Evolutionary conservation across 2,329 filamentous ascomycete genomes (phyloP), one percentile per base, ranked within the genome.

Genomic region (Alternaria rosae): DNA sequence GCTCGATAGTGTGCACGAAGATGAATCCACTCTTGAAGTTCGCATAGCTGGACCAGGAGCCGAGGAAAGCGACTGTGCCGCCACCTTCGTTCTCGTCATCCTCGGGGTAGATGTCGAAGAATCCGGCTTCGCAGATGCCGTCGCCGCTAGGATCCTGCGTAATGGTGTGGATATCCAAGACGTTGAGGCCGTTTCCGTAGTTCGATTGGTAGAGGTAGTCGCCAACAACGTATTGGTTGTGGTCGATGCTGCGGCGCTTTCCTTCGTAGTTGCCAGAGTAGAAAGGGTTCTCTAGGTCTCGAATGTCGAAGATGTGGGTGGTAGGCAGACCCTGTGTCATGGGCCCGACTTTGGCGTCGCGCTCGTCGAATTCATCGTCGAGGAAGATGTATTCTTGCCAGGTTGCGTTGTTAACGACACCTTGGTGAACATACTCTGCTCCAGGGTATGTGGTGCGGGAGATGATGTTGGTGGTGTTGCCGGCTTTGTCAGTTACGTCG

Each of bases 381-480:
- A 76, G 66, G 56, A 76, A 70, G 30, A 76, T 44, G 60, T 70
- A 76, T 13, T 72, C 70, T 56, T 72, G 69, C 64, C 70, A 70
- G 8, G 66, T 61, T 43, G 64, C 70, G 57, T 71, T 68, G 52
- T 71, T 71, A 50, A 74, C 67, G 7, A 68, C 67, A 20, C 86
- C 86, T 69, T 87, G 85, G 67, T 88, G 86, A 2, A 84, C 85
- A 73, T 87, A 88, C 30, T 80, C 73, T 21, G 82, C 83, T 26
- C 85, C 85, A 11, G 82, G 79, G 70, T 86, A 87, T 0, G 79
- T 80, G 5, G 83, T 86, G 61, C 79, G 79, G 42, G 84, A 85
- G 73, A 87, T 83, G 68, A 85, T 80, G 52, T 72, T 81, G 3
- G 77, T 74, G 20, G 66, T 64, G 12, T 77, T 74, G 50, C 70